Evolutionary conservation across 306 rosid genomes (phyloP).

Genomic region (Vicia faba): DNA sequence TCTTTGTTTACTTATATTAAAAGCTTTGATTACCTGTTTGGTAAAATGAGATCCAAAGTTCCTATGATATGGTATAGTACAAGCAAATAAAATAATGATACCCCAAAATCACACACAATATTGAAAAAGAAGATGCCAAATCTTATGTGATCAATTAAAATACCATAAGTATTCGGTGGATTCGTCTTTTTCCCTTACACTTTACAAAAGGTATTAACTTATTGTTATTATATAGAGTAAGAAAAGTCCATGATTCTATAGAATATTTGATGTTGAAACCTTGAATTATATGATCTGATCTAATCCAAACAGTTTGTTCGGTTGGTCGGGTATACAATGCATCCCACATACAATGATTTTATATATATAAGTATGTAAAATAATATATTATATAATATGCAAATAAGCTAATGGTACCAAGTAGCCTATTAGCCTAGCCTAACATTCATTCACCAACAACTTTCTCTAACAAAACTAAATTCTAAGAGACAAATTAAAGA

Average conservation of each 20-base stretch:
- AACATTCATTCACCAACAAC: not conserved
- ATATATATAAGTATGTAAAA: not conserved
- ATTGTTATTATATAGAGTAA: conserved; percentile 31
- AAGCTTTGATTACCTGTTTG: conserved; percentile 48
- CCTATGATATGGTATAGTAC: conserved; percentile 49
- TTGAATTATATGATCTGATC: conserved; percentile 44
- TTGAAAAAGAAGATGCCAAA: conserved; percentile 55
- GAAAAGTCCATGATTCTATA: conserved; percentile 49
- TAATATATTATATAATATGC: not conserved
- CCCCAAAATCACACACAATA: conserved; percentile 52
- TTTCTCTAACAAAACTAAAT: conserved; percentile 30
- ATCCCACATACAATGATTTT: conserved; percentile 12
- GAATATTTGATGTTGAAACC: conserved; percentile 50
- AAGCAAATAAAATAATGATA: conserved; percentile 55
- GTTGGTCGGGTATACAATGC: conserved; percentile 58
- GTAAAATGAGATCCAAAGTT: conserved; percentile 63
- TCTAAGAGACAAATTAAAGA: conserved; percentile 23
- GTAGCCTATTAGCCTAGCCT: conserved; percentile 22
- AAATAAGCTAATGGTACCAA: not conserved
- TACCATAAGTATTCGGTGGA: conserved; percentile 37
- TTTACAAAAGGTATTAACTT: conserved; percentile 35
- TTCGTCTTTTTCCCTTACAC: conserved; percentile 16
- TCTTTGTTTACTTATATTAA: conserved; percentile 7
- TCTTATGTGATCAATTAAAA: conserved; percentile 45
- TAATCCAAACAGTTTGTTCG: conserved; percentile 55